phyloP scores from a whole-genome alignment of 352 stramenopile genomes.

The Pelagophyceae sp. region DNA sequence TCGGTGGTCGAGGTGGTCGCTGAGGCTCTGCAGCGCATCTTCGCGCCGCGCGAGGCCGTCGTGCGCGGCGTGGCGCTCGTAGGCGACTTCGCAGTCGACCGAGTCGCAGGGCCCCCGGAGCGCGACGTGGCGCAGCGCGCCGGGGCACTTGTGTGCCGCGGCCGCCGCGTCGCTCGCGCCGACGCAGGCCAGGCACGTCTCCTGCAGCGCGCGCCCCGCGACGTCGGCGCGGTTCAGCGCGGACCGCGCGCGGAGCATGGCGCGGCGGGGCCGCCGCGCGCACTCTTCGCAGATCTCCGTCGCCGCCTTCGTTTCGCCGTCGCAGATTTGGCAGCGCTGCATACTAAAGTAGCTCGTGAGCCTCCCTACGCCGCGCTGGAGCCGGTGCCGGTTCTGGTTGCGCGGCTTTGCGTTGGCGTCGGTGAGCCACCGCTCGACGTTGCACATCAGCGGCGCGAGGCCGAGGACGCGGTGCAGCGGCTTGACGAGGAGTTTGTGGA shows the following conservation, averaged over 20 bases:
- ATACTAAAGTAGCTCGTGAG: not conserved
- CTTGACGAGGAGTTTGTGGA: slow-evolving; percentile 26
- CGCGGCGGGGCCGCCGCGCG: not conserved
- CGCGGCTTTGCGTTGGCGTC: slow-evolving; percentile 14
- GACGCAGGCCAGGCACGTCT: not conserved
- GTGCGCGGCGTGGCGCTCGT: not conserved
- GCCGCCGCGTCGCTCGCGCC: not conserved
- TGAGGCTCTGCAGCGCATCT: too few relatives aligned
- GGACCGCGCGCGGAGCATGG: too few relatives aligned
- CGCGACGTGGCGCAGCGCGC: not conserved
- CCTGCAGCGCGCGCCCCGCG: not conserved
- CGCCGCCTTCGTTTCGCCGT: not conserved
- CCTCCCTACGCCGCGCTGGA: not conserved
- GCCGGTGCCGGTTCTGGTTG: not conserved
- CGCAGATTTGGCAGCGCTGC: not conserved
- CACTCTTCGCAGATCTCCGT: not conserved
- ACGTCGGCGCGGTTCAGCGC: not conserved
- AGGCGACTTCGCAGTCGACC: not conserved
- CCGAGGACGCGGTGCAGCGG: slow-evolving; percentile 36
- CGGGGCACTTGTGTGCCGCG: too few relatives aligned
- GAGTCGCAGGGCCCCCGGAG: not conserved
- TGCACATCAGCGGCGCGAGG: slow-evolving; percentile 31
- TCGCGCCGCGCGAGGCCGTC: not conserved
- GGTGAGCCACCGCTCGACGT: slow-evolving; percentile 36
- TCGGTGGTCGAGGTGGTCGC: too few relatives aligned